phyloP scores from a whole-genome alignment of 495 filamentous ascomycete species.

The Penicillium lividum region DNA sequence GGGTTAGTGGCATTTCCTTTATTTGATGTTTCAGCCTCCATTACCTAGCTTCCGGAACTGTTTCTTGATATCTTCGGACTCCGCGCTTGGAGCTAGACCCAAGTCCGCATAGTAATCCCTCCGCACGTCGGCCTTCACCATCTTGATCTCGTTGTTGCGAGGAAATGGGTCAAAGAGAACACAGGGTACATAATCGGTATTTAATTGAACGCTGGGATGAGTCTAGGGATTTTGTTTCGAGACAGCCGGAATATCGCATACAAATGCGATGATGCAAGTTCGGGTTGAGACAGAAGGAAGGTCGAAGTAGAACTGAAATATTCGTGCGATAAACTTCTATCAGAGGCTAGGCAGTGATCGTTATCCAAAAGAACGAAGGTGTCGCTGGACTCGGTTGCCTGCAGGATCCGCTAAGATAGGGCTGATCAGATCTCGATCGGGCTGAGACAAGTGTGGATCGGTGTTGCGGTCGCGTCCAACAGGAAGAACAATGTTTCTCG shows the following conservation, averaged over 20 bases:
- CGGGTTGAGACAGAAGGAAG: background rate
- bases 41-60: conserved; percentile 83
- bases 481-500: conserved; percentile 7
- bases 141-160: conserved; percentile 38
- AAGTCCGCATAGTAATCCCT: conserved; percentile 89
- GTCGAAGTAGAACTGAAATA: background rate
- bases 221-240: background rate
- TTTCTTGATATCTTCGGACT: conserved; percentile 74
- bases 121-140: conserved; percentile 73
- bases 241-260: background rate
- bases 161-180: conserved; percentile 6
- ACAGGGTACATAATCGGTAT: conserved; percentile 26
- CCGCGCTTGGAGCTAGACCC: conserved; percentile 62
- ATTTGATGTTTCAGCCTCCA: background rate
- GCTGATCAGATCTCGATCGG: conserved; percentile 21
- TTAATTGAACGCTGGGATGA: conserved; percentile 10
- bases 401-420: conserved; percentile 20
- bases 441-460: conserved; percentile 9
- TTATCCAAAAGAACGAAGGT: conserved; percentile 1
- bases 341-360: background rate
- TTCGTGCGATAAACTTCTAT: background rate
- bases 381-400: conserved; percentile 22
- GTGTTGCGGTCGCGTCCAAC: conserved; percentile 6
- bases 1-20: background rate
- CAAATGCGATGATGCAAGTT: background rate